Percentiles rank a stretch among this genome's conserved stretches.
Evolutionary conservation across 2,329 filamentous ascomycete species (phyloP).

Genomic region (Aspergillus ibericus): DNA sequence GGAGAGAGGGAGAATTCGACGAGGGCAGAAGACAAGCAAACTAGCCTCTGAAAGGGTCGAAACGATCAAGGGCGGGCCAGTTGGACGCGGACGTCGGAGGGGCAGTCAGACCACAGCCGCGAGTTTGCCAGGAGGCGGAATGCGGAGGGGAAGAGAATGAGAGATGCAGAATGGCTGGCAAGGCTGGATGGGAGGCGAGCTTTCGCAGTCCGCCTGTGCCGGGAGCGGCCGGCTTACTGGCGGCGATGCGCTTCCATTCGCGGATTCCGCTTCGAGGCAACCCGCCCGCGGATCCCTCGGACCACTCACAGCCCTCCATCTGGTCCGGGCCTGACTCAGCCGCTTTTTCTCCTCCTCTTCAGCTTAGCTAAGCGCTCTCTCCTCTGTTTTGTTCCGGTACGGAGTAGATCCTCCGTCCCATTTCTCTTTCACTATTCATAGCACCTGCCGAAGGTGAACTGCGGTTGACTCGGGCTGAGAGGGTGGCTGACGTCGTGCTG

Average conservation of each 20-base stretch:
- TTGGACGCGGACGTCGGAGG: background rate
- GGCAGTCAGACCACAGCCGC: background rate
- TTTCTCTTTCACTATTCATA: too few species aligned
- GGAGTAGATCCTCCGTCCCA: too few species aligned
- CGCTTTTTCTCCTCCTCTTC: background rate
- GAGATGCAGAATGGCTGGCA: background rate
- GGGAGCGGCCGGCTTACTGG: background rate
- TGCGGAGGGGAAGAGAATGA: background rate
- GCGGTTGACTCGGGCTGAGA: too few species aligned
- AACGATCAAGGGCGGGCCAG: background rate
- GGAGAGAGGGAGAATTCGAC: background rate
- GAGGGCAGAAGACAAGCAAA: background rate
- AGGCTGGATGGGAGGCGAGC: background rate
- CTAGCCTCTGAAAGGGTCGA: background rate
- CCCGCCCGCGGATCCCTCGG: background rate
- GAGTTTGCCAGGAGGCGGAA: background rate
- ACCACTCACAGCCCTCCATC: background rate
- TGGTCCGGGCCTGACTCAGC: background rate
- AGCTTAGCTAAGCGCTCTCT: too few species aligned
- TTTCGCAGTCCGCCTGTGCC: background rate
- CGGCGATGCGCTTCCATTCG: background rate
- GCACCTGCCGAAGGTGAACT: too few species aligned
- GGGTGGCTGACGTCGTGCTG: too few species aligned
- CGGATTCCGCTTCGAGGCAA: background rate
- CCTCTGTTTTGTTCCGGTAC: too few species aligned